Base-by-base conservation (phyloP, 2,329 filamentous ascomycete genomes). In the Cytospora schulzeri region DNA sequence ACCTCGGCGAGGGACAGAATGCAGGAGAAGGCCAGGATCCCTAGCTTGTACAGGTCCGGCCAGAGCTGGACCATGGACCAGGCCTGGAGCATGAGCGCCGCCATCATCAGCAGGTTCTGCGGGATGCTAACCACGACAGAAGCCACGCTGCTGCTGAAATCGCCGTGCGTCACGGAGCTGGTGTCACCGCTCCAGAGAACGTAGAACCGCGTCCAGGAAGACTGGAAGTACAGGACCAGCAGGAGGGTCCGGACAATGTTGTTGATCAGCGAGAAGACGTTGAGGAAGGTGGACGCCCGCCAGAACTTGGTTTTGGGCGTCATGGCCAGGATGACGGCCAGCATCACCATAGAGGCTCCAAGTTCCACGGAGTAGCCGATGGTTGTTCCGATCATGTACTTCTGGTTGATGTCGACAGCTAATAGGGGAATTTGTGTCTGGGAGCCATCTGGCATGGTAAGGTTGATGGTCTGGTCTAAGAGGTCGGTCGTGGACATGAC, bases 301-400 rank as follows among this genome's bases (percentile, higher is more conserved):
- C 78, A 78, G 66, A 91, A 84, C 73, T 91, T 92, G 68, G 85
- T 80, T 0, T 79, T 74, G 24, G 85, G 85, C 0, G 91, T 93
- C 74, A 93, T 82, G 64, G 89, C 71, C 14, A 92, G 76, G 3
- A 93, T 78, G 33, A 90, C 80, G 52, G 89, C 69, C 22, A 93
- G 78, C 71, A 92, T 84, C 66, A 89, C 76, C 64, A 88, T 68
- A 55, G 85, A 86, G 28, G 89, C 86, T 33, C 91, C 91, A 59
- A 93, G 81, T 73, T 94, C 91, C 22, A 83, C 77, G 60, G 85
- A 88, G 73, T 89, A 91, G 76, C 88, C 89, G 79, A 91, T 86
- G 72, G 73, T 73, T 29, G 77, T 73, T 70, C 73, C 76, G 67
- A 75, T 66, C 50, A 74, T 72, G 33, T 73, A 71, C 28, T 70